Conservation (phyloP, 192 early-diverging fungal genomes). For the Backusella australiensis region DNA sequence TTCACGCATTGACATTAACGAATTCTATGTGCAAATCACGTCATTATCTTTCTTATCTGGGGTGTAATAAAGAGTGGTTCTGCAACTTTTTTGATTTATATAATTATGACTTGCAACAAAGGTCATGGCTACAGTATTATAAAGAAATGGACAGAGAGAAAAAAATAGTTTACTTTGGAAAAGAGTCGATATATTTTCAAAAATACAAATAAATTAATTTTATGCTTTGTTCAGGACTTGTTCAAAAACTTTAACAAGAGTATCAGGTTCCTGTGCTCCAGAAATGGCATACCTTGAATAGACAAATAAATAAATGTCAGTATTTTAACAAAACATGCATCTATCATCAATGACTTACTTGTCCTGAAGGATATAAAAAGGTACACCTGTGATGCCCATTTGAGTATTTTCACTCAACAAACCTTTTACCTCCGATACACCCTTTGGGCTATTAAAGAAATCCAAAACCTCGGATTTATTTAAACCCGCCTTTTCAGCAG, state of each 20-base stretch:
- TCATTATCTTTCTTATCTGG: too few relatives aligned
- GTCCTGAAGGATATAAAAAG: constrained; percentile 63
- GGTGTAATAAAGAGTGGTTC: too few relatives aligned
- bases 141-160: too few relatives aligned
- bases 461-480: constrained; percentile 42
- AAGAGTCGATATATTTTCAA: background rate
- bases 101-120: too few relatives aligned
- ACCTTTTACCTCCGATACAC: constrained; percentile 45
- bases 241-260: constrained; percentile 58
- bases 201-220: background rate
- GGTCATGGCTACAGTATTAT: too few relatives aligned
- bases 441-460: constrained; percentile 58
- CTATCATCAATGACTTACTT: constrained; percentile 38
- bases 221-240: constrained; percentile 19
- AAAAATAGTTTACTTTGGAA: background rate
- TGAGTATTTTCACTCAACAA: constrained; percentile 42
- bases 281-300: constrained; percentile 41
- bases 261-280: constrained; percentile 67
- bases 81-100: too few relatives aligned
- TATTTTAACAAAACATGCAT: background rate
- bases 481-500: constrained; percentile 60
- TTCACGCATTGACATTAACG: too few relatives aligned
- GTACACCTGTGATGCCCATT: constrained; percentile 65
- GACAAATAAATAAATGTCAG: background rate
- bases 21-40: too few relatives aligned